Evolutionary conservation across 108 stramenopile species (phyloP), one percentile per base, ranked within the genome.

Genomic region (Nannochloropsis salina): DNA sequence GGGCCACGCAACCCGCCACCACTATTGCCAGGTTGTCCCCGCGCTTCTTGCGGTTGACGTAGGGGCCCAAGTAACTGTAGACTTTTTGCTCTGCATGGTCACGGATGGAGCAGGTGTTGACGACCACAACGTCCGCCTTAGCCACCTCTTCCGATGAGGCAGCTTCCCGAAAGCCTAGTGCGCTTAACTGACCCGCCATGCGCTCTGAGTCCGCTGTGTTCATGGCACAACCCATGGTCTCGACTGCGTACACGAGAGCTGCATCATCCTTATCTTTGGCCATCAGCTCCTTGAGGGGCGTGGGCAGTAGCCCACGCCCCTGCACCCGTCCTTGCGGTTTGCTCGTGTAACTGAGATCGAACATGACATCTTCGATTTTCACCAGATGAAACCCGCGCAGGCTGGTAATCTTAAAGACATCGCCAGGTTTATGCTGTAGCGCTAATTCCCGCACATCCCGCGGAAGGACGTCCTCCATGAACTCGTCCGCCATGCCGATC

Each of bases 141-240:
- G 84, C 21, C 9, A 80, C 82, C 47, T 44, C 80, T 22, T 42
- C n/a, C 22, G 42, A 21, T 21, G 42, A 21, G 42, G 43, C 5
- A 21, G 42, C 42, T 9, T 82, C 42, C 82, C 22, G 18, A 9
- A 43, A 82, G 21, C 97, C 97, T 40, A 97, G 91, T 82, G 88
- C 94, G 44, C 91, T 85, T 85, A 99, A 91, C 82, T 96, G 96
- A 42, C 96, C 98, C 86, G 95, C 96, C 82, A 99, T 95, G 44
- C 98, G 90, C 92, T 99, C 98, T 44, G 94, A 94, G 87, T 99
- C 98, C 6, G 98, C 96, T 41, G 94, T 86, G 87, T 99, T 99
- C 98, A 99, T 99, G 92, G 97, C 96, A 87, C 98, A 98, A 15
- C 98, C 97, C 94, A 94, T 95, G 6, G 96, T 96, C 84, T 93